Conservation (phyloP, 805 yeast species). For the Yamadazyma sp. region DNA sequence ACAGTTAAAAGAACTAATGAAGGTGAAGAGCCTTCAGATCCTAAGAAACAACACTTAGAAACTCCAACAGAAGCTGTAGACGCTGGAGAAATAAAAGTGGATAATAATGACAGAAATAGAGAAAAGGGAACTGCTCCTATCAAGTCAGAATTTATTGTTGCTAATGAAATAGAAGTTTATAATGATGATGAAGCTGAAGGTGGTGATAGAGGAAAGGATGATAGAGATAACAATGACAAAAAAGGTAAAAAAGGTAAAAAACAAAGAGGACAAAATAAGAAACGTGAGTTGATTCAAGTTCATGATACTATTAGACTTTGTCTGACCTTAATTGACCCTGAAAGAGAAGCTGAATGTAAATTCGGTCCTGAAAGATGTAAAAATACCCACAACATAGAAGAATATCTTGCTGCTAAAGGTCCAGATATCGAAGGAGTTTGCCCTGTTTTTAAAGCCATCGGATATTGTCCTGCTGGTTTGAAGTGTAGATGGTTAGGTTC, state of each 20-base stretch:
- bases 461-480: slow-evolving; percentile 88
- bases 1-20: slow-evolving; percentile 10
- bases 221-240: slow-evolving; percentile 10
- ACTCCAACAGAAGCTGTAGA: slow-evolving; percentile 15
- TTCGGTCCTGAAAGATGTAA: slow-evolving; percentile 72
- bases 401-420: slow-evolving; percentile 63
- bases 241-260: slow-evolving; percentile 37
- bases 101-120: not conserved
- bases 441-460: slow-evolving; percentile 79
- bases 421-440: slow-evolving; percentile 74
- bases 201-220: slow-evolving; percentile 39
- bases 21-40: slow-evolving; percentile 4
- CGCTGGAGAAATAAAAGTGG: slow-evolving; percentile 15
- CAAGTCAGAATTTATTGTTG: slow-evolving; percentile 66
- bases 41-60: slow-evolving; percentile 13
- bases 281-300: slow-evolving; percentile 68
- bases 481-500: slow-evolving; percentile 88
- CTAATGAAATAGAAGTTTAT: slow-evolving; percentile 30
- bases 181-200: slow-evolving; percentile 46
- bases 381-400: slow-evolving; percentile 69
- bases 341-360: slow-evolving; percentile 45
- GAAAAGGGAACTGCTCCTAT: slow-evolving; percentile 70
- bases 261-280: slow-evolving; percentile 79
- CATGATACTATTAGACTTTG: slow-evolving; percentile 67
- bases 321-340: slow-evolving; percentile 58